These are phyloP conservation scores for Nicotiana attenuata DNA, from an alignment of 257 asterid species.

Conservation along the genomic window DNA sequence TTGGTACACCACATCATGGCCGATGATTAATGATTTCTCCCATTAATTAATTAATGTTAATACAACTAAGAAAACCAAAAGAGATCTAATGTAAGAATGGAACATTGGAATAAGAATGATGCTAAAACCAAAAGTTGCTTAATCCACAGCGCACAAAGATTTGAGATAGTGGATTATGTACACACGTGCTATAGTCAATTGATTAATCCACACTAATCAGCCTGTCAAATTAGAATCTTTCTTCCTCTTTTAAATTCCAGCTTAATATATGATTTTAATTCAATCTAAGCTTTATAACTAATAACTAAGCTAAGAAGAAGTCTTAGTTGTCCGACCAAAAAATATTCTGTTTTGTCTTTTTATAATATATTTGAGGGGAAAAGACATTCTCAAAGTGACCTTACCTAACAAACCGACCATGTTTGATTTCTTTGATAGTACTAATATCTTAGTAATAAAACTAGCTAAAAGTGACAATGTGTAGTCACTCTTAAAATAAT, in stretches of 20 bases:
- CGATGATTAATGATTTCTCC: not conserved
- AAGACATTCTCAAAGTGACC: constrained; percentile 20
- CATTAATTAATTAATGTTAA: not conserved
- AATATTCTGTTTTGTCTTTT: constrained; percentile 40
- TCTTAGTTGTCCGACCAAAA: constrained; percentile 31
- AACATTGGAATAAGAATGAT: not conserved
- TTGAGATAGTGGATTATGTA: not conserved
- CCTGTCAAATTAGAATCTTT: constrained; percentile 4
- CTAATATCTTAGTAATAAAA: not conserved
- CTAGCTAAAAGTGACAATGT: not conserved
- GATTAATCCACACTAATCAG: not conserved
- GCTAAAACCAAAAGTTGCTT: not conserved
- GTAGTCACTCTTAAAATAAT: too few relatives aligned
- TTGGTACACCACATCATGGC: constrained; percentile 9
- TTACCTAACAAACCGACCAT: constrained; percentile 37
- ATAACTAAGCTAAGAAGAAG: not conserved
- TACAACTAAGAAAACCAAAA: not conserved
- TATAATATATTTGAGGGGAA: not conserved
- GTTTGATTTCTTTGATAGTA: not conserved
- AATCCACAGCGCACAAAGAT: not conserved
- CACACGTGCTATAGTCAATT: constrained; percentile 1
- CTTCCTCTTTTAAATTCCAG: not conserved
- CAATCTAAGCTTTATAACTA: not conserved
- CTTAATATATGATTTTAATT: not conserved
- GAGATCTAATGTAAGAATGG: not conserved